Evolutionary conservation across 139 green algal species (phyloP), one percentile per base, ranked within the genome.

Genomic region (Tetradesmus lagerheimii): DNA sequence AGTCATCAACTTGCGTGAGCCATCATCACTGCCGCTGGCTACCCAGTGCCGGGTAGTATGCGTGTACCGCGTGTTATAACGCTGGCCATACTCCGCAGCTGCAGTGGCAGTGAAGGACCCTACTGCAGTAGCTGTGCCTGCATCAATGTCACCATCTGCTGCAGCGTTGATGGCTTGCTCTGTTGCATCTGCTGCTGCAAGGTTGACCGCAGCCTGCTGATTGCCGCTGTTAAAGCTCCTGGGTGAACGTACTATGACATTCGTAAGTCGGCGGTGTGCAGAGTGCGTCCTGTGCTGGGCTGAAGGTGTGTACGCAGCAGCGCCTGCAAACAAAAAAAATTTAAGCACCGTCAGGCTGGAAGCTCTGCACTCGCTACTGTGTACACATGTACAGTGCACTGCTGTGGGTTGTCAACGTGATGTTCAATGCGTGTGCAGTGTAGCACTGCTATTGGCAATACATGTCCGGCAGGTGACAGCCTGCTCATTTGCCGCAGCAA

Each of bases 101-200:
- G 5, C 31, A 23, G 11, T 79, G 71, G 71, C 71, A 39, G 71
- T 79, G n/a, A 41, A 31, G 57, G 57, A 38, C 9, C 31, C 71
- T 29, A 38, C 71, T 41, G 5, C n/a, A 79, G 71, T n/a, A 41
- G 71, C 31, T 37, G 71, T 38, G n/a, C 31, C 71, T 41, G 71
- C 71, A 27, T 37, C 71, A 79, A 79, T 79, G 12, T 79, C 71
- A 27, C 31, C 71, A 41, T 37, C 71, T 38, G 71, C 71, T 39
- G 71, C 71, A 41, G 57, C 57, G 25, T 71, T 31, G 57, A 71
- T 71, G 57, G 57, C 57, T 8, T 71, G 57, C 57, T 9, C 45
- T 23, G 47, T 25, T 31, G 47, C 80, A 27, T 62, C 45, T 99
- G 71, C 91, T 99, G 47, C 89, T 97, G 16, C 97, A 98, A 76